Evolutionary conservation across 1,139 yeast genomes (phyloP).

Genomic region (Pneumocystis carinii): DNA sequence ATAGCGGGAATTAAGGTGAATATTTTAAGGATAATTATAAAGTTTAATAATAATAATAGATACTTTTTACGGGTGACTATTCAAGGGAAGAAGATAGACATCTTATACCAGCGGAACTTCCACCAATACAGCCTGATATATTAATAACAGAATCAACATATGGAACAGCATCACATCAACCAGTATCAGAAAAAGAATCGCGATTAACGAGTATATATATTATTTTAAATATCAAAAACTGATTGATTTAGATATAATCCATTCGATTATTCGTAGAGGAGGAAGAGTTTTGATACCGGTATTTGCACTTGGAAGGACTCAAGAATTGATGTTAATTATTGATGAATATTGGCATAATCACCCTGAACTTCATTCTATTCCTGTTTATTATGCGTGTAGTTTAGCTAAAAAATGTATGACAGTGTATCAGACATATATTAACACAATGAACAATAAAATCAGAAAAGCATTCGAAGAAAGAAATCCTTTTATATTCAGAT

Average conservation of each 20-base stretch:
- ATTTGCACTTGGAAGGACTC: slow-evolving; percentile 93
- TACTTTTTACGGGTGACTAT: slow-evolving; percentile 88
- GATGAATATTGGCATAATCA: slow-evolving; percentile 90
- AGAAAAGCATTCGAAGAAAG: slow-evolving; percentile 57
- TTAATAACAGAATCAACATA: slow-evolving; percentile 89
- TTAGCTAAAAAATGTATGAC: slow-evolving; percentile 94
- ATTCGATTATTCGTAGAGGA: slow-evolving; percentile 70
- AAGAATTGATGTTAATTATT: slow-evolving; percentile 69
- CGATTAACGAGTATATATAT: slow-evolving; percentile 39
- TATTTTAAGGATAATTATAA: background rate
- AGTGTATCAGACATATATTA: slow-evolving; percentile 88
- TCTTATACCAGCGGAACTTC: slow-evolving; percentile 87
- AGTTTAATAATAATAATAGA: slow-evolving; percentile 13
- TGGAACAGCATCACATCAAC: slow-evolving; percentile 95
- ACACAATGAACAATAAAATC: slow-evolving; percentile 90
- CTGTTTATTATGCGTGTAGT: slow-evolving; percentile 80
- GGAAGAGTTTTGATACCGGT: slow-evolving; percentile 90
- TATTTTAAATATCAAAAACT: background rate
- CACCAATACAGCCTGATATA: slow-evolving; percentile 76
- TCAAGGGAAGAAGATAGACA: slow-evolving; percentile 93
- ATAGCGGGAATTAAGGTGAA: slow-evolving; percentile 64
- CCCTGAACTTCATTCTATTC: slow-evolving; percentile 66
- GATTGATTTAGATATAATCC: slow-evolving; percentile 37
- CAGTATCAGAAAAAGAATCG: slow-evolving; percentile 68
- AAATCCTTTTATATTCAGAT: slow-evolving; percentile 84